These are phyloP conservation scores for Wickerhamomyces strasburgensis DNA, from an alignment of 805 yeast genomes.

Conservation along the genomic window DNA sequence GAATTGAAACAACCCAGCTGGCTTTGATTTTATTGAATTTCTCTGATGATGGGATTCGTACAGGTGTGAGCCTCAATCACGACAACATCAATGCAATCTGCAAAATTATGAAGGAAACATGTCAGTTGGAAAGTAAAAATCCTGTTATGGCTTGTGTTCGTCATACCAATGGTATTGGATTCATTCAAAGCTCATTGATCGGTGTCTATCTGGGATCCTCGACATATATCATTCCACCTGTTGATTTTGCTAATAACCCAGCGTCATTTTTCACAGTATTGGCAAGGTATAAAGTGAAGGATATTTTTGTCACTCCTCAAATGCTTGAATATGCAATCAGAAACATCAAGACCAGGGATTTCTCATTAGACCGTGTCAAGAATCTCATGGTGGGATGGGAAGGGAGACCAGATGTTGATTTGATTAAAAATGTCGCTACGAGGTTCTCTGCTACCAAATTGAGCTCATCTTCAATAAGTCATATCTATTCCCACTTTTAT, in stretches of 20 bases:
- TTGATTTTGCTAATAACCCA: slow-evolving; percentile 73
- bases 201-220: slow-evolving; percentile 87
- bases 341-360: slow-evolving; percentile 51
- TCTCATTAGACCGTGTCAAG: slow-evolving; percentile 52
- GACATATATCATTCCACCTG: slow-evolving; percentile 74
- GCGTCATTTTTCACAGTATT: slow-evolving; percentile 61
- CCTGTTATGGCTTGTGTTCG: slow-evolving; percentile 85
- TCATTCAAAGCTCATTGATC: slow-evolving; percentile 74
- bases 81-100: slow-evolving; percentile 68
- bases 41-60: slow-evolving; percentile 66
- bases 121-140: slow-evolving; percentile 66
- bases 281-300: slow-evolving; percentile 76
- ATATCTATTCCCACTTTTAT: slow-evolving; percentile 71
- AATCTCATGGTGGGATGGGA: slow-evolving; percentile 82
- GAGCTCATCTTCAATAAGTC: slow-evolving; percentile 63
- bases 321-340: slow-evolving; percentile 73
- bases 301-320: slow-evolving; percentile 77
- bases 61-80: slow-evolving; percentile 51
- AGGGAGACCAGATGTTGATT: slow-evolving; percentile 62
- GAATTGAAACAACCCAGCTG: slow-evolving; percentile 28
- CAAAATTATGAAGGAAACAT: slow-evolving; percentile 86
- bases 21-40: slow-evolving; percentile 65
- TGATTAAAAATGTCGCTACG: slow-evolving; percentile 53
- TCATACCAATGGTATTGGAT: slow-evolving; percentile 81
- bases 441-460: slow-evolving; percentile 62